Evolutionary conservation across 805 yeast genomes (phyloP).

Genomic region (Candida fluviatilis): DNA sequence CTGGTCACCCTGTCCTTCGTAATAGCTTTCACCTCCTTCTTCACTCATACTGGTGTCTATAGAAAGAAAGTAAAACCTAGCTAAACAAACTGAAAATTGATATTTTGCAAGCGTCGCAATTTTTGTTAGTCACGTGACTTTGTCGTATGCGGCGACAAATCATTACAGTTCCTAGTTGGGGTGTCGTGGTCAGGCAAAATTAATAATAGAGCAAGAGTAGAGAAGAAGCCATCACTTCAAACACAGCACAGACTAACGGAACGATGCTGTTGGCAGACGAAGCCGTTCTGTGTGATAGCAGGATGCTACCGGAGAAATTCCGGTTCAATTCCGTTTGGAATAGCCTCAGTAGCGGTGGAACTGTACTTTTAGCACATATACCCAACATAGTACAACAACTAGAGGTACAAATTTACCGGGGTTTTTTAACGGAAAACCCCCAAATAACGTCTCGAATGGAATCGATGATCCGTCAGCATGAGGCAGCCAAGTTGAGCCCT

Average conservation of each 20-base stretch:
- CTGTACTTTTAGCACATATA: background rate
- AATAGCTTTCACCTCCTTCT: constrained; percentile 7
- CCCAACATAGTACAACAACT: background rate
- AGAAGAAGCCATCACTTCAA: too few relatives aligned
- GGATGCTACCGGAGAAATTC: background rate
- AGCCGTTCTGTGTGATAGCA: background rate
- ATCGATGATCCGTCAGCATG: background rate
- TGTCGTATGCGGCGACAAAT: constrained; percentile 1
- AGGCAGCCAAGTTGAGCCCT: background rate
- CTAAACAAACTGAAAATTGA: too few relatives aligned
- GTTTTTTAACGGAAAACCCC: background rate
- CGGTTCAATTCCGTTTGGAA: background rate
- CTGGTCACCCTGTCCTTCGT: constrained; percentile 4
- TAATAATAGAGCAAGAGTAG: too few relatives aligned
- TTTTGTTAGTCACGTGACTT: constrained; percentile 1
- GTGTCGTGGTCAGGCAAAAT: background rate
- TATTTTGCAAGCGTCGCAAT: too few relatives aligned
- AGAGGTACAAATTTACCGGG: background rate
- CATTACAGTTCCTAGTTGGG: background rate
- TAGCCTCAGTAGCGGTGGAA: background rate
- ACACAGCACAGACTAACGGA: too few relatives aligned
- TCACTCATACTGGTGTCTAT: constrained; percentile 1
- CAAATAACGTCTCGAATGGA: background rate
- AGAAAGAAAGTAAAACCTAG: too few relatives aligned
- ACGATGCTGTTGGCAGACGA: background rate